A percentile compares a stretch with the other conserved stretches of the same genome.
phyloP scores from a whole-genome alignment of 345 rosid species.

The Rhodamnia rubescens region DNA sequence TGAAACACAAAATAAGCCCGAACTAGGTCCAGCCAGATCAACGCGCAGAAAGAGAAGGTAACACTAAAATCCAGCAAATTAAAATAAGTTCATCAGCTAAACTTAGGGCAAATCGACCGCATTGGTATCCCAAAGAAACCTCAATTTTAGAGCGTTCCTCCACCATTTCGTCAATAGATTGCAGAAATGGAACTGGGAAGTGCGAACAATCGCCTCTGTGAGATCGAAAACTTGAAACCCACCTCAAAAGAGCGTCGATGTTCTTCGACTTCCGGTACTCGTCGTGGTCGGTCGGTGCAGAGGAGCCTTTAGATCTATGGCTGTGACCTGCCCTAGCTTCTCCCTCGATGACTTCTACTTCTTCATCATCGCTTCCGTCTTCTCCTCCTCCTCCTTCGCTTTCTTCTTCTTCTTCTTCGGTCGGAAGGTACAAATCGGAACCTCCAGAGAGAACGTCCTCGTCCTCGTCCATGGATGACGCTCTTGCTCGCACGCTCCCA shows the following conservation, averaged over 20 bases:
- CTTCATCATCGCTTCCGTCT: slow-evolving; percentile 1
- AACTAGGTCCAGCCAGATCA: background rate
- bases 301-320: slow-evolving; percentile 8
- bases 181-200: background rate
- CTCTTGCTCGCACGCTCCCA: background rate
- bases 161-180: background rate
- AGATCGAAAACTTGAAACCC: background rate
- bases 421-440: slow-evolving; percentile 19
- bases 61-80: background rate
- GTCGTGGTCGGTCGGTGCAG: slow-evolving; percentile 18
- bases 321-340: background rate
- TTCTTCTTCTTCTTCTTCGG: background rate
- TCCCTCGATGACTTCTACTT: background rate
- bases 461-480: slow-evolving; percentile 4
- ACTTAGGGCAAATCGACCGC: background rate
- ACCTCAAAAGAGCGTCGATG: slow-evolving; percentile 89
- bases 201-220: background rate
- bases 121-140: background rate
- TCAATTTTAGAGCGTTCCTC: background rate
- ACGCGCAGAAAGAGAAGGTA: background rate
- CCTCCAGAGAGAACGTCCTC: slow-evolving; percentile 27
- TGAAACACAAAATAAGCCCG: background rate
- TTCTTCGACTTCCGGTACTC: slow-evolving; percentile 74
- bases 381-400: slow-evolving; percentile 9
- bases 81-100: background rate